Evolutionary conservation across 306 rosid species (phyloP), one percentile per base, ranked within the genome.

Genomic region (Citrullus colocynthis): DNA sequence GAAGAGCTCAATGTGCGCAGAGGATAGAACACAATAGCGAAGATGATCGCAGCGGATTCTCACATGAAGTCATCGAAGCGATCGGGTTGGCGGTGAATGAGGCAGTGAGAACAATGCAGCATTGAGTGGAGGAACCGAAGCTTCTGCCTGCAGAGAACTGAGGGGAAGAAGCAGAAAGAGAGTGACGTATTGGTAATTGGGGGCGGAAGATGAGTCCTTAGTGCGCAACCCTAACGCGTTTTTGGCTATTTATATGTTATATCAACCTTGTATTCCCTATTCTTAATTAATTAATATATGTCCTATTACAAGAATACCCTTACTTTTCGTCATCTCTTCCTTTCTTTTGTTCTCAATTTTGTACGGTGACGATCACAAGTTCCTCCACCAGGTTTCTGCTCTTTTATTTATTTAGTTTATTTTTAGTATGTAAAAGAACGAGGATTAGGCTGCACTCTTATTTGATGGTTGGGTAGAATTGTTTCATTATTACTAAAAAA

Each of bases 51-150:
- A 21, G 32, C 51, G 52, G 52, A 66, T 39, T 70, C 76, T 72
- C 39, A 72, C 76, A 72, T 24, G 42, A 72, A 72, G 42, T 72
- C 59, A 49, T 72, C 76, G 76, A 72, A 34, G n/a, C 58, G 76
- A 72, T 72, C 76, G 76, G 76, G 24, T 48, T 72, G 21, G 60
- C 58, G 51, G 37, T 44, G 59, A 0, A 16, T 16, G 76, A 72
- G 76, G 42, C 76, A 72, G 20, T 72, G 76, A 72, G 76, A 72
- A 30, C 76, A 72, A 28, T 48, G 60, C 20, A 72, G 6, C 76
- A 72, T 72, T 28, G 76, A 42, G 54, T 17, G 13, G 16, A 69
- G 18, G 45, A 69, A 69, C 3, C 75, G 45, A 6, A 69, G 74
- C 49, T 65, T 65, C 1, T 12, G 54, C 5, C 7, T 0, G 48